A percentile compares a stretch with the other conserved stretches of the same genome.
These are phyloP conservation scores for Gynandropsis gynandra DNA, from an alignment of 345 rosid genomes.

Conservation along the genomic window DNA sequence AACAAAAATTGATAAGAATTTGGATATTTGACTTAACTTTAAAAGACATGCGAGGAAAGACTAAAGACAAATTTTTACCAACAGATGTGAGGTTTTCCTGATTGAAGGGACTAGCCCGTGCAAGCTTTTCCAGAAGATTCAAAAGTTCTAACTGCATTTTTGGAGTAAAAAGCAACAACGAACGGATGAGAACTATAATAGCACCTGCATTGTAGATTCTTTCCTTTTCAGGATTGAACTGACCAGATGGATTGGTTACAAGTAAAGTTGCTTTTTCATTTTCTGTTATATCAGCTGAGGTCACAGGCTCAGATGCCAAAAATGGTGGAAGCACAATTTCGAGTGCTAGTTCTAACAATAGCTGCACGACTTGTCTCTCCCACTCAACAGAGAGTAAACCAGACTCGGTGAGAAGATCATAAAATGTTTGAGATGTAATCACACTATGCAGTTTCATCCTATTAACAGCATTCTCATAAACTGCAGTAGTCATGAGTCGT, in stretches of 20 bases:
- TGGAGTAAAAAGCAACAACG: conserved; percentile 88
- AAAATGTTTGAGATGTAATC: conserved; percentile 82
- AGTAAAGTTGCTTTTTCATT: conserved; percentile 43
- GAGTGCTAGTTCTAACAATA: conserved; percentile 88
- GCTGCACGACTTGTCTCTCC: conserved; percentile 94
- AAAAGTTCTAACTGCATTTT: conserved; percentile 86
- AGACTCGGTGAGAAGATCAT: conserved; percentile 84
- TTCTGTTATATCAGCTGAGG: conserved; percentile 38
- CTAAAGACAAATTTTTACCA: conserved; percentile 48
- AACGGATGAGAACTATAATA: conserved; percentile 69
- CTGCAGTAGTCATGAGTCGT: conserved; percentile 89
- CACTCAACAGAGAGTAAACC: conserved; percentile 87
- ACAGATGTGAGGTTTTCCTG: conserved; percentile 90
- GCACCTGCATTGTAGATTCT: conserved; percentile 90
- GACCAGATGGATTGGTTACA: conserved; percentile 51
- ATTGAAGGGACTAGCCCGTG: conserved; percentile 83
- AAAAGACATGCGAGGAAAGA: conserved; percentile 9
- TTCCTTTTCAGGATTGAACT: conserved; percentile 67
- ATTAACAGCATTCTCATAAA: conserved; percentile 66
- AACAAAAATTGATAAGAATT: conserved; percentile 15
- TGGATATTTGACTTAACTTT: conserved; percentile 16
- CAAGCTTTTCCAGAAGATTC: conserved; percentile 71
- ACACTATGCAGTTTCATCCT: conserved; percentile 76
- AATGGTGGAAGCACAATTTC: conserved; percentile 92
- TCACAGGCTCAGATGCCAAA: conserved; percentile 47